A percentile compares a stretch with the other conserved stretches of the same genome.
Evolutionary conservation across 2,329 filamentous ascomycete genomes (phyloP).

Genomic region (Calonectria pteridis): DNA sequence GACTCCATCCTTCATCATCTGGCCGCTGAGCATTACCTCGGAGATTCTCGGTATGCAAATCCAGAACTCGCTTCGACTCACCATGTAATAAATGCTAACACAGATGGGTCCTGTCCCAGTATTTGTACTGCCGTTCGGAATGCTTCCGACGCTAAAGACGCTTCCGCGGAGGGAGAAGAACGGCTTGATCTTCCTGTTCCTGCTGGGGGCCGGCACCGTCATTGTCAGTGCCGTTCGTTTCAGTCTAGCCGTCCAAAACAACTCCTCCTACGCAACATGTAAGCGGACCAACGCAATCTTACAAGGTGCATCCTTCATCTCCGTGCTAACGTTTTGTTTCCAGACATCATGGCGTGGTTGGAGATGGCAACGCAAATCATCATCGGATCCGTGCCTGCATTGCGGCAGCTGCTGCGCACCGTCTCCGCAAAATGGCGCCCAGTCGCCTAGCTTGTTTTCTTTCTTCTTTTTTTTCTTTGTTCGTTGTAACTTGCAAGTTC

Average conservation of each 20-base stretch:
- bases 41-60: background rate
- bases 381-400: background rate
- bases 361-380: conserved; percentile 5
- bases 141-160: background rate
- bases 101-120: background rate
- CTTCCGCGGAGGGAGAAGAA: background rate
- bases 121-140: background rate
- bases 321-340: background rate
- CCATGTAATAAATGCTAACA: background rate
- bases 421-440: background rate
- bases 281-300: background rate
- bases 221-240: background rate
- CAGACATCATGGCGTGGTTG: conserved; percentile 3
- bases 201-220: background rate
- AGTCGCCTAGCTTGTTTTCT: background rate
- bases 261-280: background rate
- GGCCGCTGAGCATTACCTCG: background rate
- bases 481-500: background rate
- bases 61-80: accelerated
- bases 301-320: background rate
- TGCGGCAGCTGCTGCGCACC: background rate
- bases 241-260: background rate
- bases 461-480: background rate
- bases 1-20: background rate
- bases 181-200: background rate